Evolutionary conservation across 768 basidiomycete genomes (phyloP).

Genomic region (Pleurotus pulmonarius): DNA sequence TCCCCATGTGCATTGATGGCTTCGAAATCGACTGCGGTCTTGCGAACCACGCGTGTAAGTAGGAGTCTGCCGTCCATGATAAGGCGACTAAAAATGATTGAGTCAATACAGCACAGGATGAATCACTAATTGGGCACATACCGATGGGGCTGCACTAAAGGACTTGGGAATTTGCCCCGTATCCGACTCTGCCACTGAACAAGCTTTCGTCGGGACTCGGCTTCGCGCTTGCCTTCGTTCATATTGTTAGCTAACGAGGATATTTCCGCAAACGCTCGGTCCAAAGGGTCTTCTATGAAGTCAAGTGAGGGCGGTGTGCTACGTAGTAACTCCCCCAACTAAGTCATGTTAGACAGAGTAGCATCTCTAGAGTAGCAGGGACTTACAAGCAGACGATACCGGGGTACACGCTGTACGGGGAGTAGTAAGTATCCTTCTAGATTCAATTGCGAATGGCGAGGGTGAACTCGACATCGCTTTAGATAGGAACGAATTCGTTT

Average conservation of each 20-base stretch:
- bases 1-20: conserved; percentile 75
- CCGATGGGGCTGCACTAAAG: conserved; percentile 98
- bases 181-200: conserved; percentile 91
- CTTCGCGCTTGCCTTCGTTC: conserved; percentile 97
- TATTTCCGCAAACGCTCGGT: conserved; percentile 84
- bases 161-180: conserved; percentile 88
- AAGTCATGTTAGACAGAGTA: conserved; percentile 10
- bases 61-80: conserved; percentile 89
- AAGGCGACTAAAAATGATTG: conserved; percentile 54
- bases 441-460: conserved; percentile 90
- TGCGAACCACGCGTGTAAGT: conserved; percentile 88
- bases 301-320: conserved; percentile 81
- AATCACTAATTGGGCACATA: conserved; percentile 28
- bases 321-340: conserved; percentile 84
- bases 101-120: conserved; percentile 8
- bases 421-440: conserved; percentile 91
- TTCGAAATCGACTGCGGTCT: conserved; percentile 78
- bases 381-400: conserved; percentile 90
- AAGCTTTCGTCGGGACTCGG: conserved; percentile 87
- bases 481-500: conserved; percentile 87
- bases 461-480: conserved; percentile 86
- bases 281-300: conserved; percentile 77
- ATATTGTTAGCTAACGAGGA: conserved; percentile 87
- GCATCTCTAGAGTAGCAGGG: not conserved
- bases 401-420: conserved; percentile 94